Evolutionary conservation across 2,329 filamentous ascomycete genomes (phyloP), one percentile per base, ranked within the genome.

Genomic region (Coniochaeta ligniaria): DNA sequence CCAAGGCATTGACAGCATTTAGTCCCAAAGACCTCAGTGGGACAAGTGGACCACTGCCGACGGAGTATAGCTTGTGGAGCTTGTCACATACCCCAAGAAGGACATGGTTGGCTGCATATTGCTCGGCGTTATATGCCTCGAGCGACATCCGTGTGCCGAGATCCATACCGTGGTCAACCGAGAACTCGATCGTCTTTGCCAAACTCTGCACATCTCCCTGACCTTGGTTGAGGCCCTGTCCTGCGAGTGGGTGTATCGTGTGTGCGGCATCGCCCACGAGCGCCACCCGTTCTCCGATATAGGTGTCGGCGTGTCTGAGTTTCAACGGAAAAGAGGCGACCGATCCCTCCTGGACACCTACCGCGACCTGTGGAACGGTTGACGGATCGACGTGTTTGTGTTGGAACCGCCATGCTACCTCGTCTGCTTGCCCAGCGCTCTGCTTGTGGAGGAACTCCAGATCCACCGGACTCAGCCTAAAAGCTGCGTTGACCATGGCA

Each of bases 231-330:
- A 99, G 80, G 1, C 95, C 95, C 74, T 98, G 95, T 0, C 95
- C 95, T 1, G 92, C 95, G 4, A 99, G 86, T 0, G 95, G 95
- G 73, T 99, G 95, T 65, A 96, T 87, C 1, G 93, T 96, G 73
- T 99, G 95, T 8, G 95, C 95, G 1, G 95, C 95, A 66, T 99
- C 95, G 63, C 95, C 95, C 38, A 99, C 86, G 1, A 99, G 83
- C 0, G 93, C 95, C 9, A 97, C 80, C n/a, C 95, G 88, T 69
- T 96, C 92, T 43, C 87, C 90, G 47, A 91, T 90, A 71, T 99
- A 99, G 1, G 91, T 92, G 69, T 96, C 91, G n/a, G 94, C 93
- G 72, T 99, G 95, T 31, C 93, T 88, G 78, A 98, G 82, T 70
- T 89, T 91, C 20, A 99, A 83, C 0, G 95, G 95, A 75, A 99